Conservation (phyloP, 495 filamentous ascomycete genomes). For the Chaetomium cochliodes region DNA sequence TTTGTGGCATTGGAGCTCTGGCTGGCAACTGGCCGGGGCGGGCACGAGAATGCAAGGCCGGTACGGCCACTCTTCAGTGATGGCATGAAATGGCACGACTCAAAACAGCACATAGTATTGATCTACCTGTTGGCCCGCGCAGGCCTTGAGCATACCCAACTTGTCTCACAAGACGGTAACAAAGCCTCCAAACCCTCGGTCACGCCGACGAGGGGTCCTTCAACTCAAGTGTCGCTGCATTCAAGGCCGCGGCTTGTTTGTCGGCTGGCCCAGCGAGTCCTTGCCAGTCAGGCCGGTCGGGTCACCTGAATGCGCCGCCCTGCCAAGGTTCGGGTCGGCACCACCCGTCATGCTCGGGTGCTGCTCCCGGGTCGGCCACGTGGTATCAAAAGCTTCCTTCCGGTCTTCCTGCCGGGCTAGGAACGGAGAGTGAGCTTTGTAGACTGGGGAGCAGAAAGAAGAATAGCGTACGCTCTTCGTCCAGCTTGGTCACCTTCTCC, state of each 20-base stretch:
- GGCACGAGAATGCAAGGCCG: too few relatives aligned
- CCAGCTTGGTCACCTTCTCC: conserved; percentile 16
- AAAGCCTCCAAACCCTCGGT: too few relatives aligned
- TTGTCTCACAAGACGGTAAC: too few relatives aligned
- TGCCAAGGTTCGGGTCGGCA: background rate
- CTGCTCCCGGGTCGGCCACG: conserved; percentile 17
- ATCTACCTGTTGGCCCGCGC: too few relatives aligned
- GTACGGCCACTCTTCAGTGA: too few relatives aligned
- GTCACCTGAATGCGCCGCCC: conserved; percentile 2
- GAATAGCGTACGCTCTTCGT: conserved; percentile 22
- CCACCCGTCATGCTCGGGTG: conserved; percentile 20
- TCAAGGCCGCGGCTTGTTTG: conserved; percentile 11
- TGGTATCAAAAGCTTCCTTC: conserved; percentile 16
- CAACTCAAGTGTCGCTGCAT: too few relatives aligned
- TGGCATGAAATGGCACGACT: too few relatives aligned
- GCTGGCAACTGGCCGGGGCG: too few relatives aligned
- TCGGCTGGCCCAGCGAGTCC: conserved; percentile 13
- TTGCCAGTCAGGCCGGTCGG: background rate
- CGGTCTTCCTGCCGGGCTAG: conserved; percentile 10
- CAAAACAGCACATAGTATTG: too few relatives aligned
- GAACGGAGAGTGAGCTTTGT: background rate
- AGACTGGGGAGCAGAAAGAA: background rate
- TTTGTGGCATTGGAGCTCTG: too few relatives aligned
- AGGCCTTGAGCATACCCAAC: too few relatives aligned
- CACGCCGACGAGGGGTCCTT: too few relatives aligned